Base-by-base conservation (phyloP, 192 early-diverging fungal genomes). In the Linderina pennispora region DNA sequence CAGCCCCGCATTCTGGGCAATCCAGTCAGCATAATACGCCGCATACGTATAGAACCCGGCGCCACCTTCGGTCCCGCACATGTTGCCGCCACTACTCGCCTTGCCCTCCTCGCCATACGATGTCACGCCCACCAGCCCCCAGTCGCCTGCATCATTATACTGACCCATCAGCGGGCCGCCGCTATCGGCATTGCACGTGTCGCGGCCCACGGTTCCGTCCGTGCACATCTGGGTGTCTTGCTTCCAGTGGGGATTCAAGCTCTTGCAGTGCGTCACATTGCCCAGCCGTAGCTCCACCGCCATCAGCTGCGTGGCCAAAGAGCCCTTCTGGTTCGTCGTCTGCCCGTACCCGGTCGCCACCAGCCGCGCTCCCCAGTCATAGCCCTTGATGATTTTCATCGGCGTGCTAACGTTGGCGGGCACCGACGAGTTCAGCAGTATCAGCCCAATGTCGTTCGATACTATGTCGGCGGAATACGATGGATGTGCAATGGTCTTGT, bases 171-270 rank as follows among this genome's bases (percentile, higher is more conserved):
- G 37, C 0, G 73, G 73, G 18, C 65, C 65, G 14, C 65, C 73
- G 11, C 56, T 61, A 50, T 75, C 65, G 16, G 61, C 73, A 11
- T 50, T 28, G 55, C 73, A 75, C 23, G 73, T 65, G 42, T 65
- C 62, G n/a, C 46, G 50, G 21, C 65, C 73, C 1, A 19, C 53
- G 6, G 46, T 42, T 2, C 51, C 50, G 20, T 67, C 73, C 3
- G 65, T 75, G 55, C 73, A 75, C 40, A 75, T 21, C 40, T 57
- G 54, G 8, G 46, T 41, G 24, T 17, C 21, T 4, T 40, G 32
- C 19, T 48, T 24, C 14, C 53, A 58, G 15, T 34, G 19, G 23
- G 36, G 15, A 19, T 44, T 49, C 47, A 43, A 54, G 3, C 23
- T 8, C 23, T 15, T 4, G 47, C 73, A 75, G 20, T 48, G 21